Conservation (phyloP, 208 protist species). For the Trypanosoma cruzi region DNA sequence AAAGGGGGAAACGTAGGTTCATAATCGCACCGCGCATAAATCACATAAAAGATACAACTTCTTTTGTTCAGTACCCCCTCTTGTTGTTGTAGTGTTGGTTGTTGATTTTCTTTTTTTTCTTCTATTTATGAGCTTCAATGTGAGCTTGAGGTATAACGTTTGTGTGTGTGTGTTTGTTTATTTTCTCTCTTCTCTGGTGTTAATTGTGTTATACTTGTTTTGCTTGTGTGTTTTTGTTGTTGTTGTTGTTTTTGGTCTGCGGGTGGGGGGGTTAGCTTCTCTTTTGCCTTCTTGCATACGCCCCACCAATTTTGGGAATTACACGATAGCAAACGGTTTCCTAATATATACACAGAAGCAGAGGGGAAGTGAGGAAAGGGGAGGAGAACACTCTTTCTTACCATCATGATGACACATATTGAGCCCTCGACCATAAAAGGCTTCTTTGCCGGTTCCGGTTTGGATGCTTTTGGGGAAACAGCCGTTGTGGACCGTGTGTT, state of each 20-base stretch:
- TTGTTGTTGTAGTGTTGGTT: too few relatives aligned
- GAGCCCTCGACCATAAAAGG: slow-evolving; percentile 39
- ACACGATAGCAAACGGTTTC: too few relatives aligned
- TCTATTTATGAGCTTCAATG: too few relatives aligned
- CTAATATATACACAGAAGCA: slow-evolving; percentile 12
- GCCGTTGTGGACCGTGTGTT: slow-evolving; percentile 63
- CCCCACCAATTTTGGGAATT: too few relatives aligned
- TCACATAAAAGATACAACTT: too few relatives aligned
- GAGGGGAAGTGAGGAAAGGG: slow-evolving; percentile 7
- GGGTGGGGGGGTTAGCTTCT: background rate
- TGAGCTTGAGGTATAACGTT: too few relatives aligned
- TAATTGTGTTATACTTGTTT: slow-evolving; percentile 13
- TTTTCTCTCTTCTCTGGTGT: too few relatives aligned
- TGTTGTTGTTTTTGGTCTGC: slow-evolving; percentile 9
- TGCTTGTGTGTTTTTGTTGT: slow-evolving; percentile 20
- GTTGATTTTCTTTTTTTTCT: too few relatives aligned
- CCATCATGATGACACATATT: slow-evolving; percentile 19
- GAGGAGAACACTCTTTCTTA: background rate
- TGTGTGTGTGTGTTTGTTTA: too few relatives aligned
- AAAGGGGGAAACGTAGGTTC: slow-evolving; percentile 13
- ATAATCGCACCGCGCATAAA: background rate
- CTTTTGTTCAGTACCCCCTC: too few relatives aligned
- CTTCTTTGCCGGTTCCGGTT: slow-evolving; percentile 70
- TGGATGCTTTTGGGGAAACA: slow-evolving; percentile 47
- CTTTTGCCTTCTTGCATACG: background rate